Base-by-base conservation (phyloP, 2,329 filamentous ascomycete species). In the Xylariaceae sp. region DNA sequence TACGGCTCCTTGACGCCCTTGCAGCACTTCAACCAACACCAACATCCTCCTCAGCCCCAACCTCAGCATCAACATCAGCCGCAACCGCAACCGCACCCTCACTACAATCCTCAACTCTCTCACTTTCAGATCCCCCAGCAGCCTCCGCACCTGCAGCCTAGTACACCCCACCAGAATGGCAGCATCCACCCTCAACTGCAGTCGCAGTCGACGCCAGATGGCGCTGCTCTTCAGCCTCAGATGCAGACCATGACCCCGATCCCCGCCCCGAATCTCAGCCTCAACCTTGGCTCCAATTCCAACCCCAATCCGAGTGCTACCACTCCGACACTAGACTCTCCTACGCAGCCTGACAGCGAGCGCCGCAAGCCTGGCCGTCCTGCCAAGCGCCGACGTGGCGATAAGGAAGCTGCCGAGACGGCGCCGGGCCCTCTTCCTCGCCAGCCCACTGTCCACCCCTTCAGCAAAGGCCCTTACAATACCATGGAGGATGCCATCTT, bases 401-500 rank as follows among this genome's bases (percentile, higher is more conserved):
- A 57, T 15, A 38, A 47, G 19, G 51, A 53, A 22, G 36, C 32
- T 17, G 27, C 41, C 12, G 18, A 3, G 17, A 44, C 19, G n/a
- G 35, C 48, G 48, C 5, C 52, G n/a, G 47, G 53, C 11, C 17
- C 42, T 2, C 39, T 49, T 5, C 52, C 56, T 1, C 52, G 44
- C 14, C 53, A 47, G 14, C 56, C 55, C 32, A 49, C 54, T 12
- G 48, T 52, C 17, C 56, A 61, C 14, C 59, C 59, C 1, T 51
- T 64, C 14, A 58, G 44, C 48, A 60, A 58, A 31, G 62, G 62
- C 0, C 62, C 62, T 5, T 65, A 65, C 56, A 36, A 53, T 27
- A 60, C 59, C 2, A 39, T 63, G 27, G 60, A 63, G 14, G 62
- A 65, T 39, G 62, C 62, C 22, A 58, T 62, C 31, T 65, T 64